Base-by-base conservation (phyloP, 2,329 filamentous ascomycete genomes). In the Seiridium unicorne region DNA sequence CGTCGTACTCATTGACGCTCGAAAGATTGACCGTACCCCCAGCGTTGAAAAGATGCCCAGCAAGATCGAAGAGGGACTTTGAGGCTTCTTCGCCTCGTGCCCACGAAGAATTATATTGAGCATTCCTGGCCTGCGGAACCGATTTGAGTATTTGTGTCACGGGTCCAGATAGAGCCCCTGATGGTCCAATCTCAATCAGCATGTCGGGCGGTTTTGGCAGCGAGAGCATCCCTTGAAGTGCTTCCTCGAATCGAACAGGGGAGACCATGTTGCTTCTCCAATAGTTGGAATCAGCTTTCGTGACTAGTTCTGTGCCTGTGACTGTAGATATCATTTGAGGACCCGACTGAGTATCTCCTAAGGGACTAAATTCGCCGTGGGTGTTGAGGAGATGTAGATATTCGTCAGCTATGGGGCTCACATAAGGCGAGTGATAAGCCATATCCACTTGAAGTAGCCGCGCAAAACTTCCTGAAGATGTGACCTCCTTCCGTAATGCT, bases 261-360 rank as follows among this genome's bases (percentile, higher is more conserved):
- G 66, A 70, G 0, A 68, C 57, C 68, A 73, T 69, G 58, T 73
- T 74, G 0, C n/a, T 46, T 46, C 63, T 66, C 72, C 71, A 74
- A 51, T 73, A 74, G 1, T 38, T 1, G 0, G 62, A 56, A 46
- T 64, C 57, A 1, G 59, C 26, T 9, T 40, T 10, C 1, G n/a
- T 5, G 5, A 5, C 31, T 11, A 34, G 26, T 10, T 42, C n/a
- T 5, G 18, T 5, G 3, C 46, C 62, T 3, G 49, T 61, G 3
- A 67, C 64, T 0, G 64, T 64, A 1, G 63, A 65, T 48, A 62
- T 65, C 59, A 67, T 59, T n/a, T n/a, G 4, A n/a, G 9, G 7
- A 32, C 18, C 36, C 9, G 5, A 31, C 9, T 10, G 32, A 3
- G 4, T 34, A 32, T 9, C 9, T 18, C n/a, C 7, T 44, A 10